phyloP scores from a whole-genome alignment of 2,329 filamentous ascomycete genomes.

The Basipetospora chlamydospora region DNA sequence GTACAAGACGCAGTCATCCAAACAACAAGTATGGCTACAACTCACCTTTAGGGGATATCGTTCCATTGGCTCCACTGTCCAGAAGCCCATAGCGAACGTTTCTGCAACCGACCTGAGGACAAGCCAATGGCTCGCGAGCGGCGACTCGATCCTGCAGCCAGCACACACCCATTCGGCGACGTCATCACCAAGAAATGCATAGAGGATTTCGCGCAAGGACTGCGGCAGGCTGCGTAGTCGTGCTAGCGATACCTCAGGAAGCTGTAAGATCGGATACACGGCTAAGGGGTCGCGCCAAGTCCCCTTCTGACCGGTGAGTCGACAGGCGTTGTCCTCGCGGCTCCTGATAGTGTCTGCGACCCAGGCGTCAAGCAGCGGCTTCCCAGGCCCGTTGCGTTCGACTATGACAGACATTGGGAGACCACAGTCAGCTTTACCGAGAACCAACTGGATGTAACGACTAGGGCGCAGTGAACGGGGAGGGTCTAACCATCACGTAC shows the following conservation, averaged over 20 bases:
- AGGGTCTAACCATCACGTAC: neutral
- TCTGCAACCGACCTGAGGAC: constrained; percentile 11
- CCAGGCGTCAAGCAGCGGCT: neutral
- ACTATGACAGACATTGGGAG: neutral
- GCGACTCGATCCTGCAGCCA: neutral
- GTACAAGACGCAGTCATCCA: neutral
- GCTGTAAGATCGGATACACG: neutral
- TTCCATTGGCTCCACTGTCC: constrained; percentile 5
- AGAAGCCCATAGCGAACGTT: constrained; percentile 9
- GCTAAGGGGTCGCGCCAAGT: neutral
- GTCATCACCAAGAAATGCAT: neutral
- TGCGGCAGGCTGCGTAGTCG: neutral
- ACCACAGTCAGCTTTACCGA: neutral
- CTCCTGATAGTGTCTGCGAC: neutral
- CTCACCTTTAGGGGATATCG: constrained; percentile 3
- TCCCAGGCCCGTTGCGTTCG: neutral
- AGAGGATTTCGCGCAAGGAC: neutral
- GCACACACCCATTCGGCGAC: neutral
- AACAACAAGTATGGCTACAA: neutral
- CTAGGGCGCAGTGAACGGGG: neutral
- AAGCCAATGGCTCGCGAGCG: constrained; percentile 10
- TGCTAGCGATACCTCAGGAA: neutral
- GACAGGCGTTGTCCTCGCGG: neutral
- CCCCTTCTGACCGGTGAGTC: neutral
- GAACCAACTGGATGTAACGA: neutral